These are phyloP conservation scores for Fusarium mexicanum DNA, from an alignment of 2,329 filamentous ascomycete genomes.

Conservation along the genomic window DNA sequence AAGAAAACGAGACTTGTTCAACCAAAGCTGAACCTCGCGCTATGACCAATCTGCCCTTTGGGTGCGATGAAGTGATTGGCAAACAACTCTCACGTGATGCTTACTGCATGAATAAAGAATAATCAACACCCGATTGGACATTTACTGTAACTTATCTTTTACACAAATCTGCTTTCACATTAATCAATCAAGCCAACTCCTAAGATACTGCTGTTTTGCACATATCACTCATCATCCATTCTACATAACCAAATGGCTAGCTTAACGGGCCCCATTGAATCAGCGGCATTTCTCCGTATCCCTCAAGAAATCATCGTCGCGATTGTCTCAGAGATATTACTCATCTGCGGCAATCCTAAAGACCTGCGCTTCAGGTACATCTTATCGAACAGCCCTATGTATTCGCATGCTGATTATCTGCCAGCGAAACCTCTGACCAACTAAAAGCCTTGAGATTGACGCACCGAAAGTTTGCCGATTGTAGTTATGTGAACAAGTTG, in stretches of 20 bases:
- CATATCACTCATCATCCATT: background rate
- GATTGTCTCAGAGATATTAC: background rate
- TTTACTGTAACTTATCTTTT: background rate
- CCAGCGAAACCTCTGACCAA: background rate
- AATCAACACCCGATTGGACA: background rate
- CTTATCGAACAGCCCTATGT: accelerated
- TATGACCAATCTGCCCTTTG: background rate
- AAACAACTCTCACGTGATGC: background rate
- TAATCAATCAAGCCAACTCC: accelerated
- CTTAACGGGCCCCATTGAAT: background rate
- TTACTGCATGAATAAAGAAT: background rate
- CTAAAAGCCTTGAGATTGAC: background rate
- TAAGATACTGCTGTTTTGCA: background rate
- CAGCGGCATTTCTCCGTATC: background rate
- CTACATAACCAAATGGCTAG: background rate
- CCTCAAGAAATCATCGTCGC: background rate
- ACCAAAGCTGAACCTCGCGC: background rate
- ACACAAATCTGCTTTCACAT: background rate
- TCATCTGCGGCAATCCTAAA: background rate
- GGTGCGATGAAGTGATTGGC: background rate
- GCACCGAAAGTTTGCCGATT: background rate
- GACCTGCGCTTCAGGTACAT: accelerated
- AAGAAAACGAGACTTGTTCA: background rate
- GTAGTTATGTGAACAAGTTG: background rate
- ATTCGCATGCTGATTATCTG: background rate